Evolutionary conservation across 1,284 basidiomycete species (phyloP).

Genomic region (Fomes fomentarius): DNA sequence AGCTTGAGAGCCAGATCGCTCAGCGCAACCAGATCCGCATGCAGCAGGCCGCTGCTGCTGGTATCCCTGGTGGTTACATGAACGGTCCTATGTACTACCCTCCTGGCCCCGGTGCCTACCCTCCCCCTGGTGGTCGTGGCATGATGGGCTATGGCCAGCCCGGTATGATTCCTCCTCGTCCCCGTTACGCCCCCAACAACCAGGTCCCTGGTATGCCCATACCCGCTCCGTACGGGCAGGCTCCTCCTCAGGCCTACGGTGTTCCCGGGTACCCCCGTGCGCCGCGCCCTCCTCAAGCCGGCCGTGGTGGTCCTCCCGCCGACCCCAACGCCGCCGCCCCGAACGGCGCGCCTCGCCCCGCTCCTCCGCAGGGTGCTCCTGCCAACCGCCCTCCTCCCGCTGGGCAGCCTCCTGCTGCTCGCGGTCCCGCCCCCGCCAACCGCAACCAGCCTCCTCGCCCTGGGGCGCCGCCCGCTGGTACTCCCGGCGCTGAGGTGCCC

Average conservation of each 20-base stretch:
- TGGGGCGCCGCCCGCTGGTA: slow-evolving; percentile 39
- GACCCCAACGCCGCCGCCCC: slow-evolving; percentile 59
- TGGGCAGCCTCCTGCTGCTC: slow-evolving; percentile 35
- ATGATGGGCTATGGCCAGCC: slow-evolving; percentile 86
- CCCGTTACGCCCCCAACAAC: slow-evolving; percentile 77
- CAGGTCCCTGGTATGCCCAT: slow-evolving; percentile 80
- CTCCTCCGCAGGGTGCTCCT: slow-evolving; percentile 50
- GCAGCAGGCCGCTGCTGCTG: slow-evolving; percentile 90
- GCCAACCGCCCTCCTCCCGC: slow-evolving; percentile 36
- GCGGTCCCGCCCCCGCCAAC: slow-evolving; percentile 37
- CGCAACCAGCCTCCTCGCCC: slow-evolving; percentile 25
- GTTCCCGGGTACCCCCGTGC: slow-evolving; percentile 66
- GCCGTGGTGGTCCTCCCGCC: slow-evolving; percentile 51
- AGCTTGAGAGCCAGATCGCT: slow-evolving; percentile 97
- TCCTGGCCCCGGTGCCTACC: slow-evolving; percentile 79
- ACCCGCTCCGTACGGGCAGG: slow-evolving; percentile 68
- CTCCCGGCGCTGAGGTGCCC: slow-evolving; percentile 43
- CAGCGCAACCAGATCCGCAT: slow-evolving; percentile 95
- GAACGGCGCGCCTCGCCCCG: slow-evolving; percentile 50
- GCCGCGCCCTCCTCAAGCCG: slow-evolving; percentile 43
- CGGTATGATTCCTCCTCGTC: slow-evolving; percentile 86
- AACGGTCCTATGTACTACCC: slow-evolving; percentile 89
- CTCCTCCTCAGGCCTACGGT: slow-evolving; percentile 70
- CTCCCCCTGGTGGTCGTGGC: slow-evolving; percentile 77
- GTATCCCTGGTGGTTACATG: slow-evolving; percentile 82